Base-by-base conservation (phyloP, 2,329 filamentous ascomycete genomes). In the Pyrenophora graminea region DNA sequence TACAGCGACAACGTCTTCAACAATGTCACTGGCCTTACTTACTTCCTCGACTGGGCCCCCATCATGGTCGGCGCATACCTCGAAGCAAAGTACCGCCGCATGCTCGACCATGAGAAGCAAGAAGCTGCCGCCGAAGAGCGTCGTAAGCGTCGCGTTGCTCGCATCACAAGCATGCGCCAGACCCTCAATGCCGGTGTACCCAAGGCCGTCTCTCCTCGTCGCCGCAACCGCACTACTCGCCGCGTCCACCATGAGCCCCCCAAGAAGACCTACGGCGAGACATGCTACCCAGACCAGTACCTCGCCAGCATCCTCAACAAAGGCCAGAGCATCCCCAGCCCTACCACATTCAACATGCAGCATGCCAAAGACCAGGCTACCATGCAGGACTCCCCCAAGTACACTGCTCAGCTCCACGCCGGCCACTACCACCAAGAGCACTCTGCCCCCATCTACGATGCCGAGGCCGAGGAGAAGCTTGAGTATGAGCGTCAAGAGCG, bases 1-100 rank as follows among this genome's bases (percentile, higher is more conserved):
- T 63, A 64, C 17, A 45, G 62, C 6, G 34, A 39, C 0, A 39
- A 55, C 0, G 45, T 56, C 13, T 58, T 62, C 25, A 42, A 38
- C 2, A 43, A 34, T 0, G 48, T 67, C 9, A 37, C 55, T 9
- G 68, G 69, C 0, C 31, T 71, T 30, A 41, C 47, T 12, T 69
- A 54, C 48, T 53, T 67, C 3, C 49, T 38, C 6, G 61, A 55
- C 3, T 67, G 62, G 58, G 53, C 60, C 1, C 61, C 67, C 0
- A 54, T 57, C 3, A 64, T 71, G 62, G 64, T 71, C 2, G 58
- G 50, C 19, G 64, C 56, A 2, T 58, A 55, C 43, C 23, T 72
- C 23, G 56, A 61, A 18, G 60, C 67, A 48, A 68, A 66, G 53
- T 70, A 71, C 33, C 58, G 59, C 4, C 34, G 51, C 2, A 21